Percentiles rank a stretch among this genome's conserved stretches.
Conservation (phyloP, 75 land plant species). For the Gnetum montanum region DNA sequence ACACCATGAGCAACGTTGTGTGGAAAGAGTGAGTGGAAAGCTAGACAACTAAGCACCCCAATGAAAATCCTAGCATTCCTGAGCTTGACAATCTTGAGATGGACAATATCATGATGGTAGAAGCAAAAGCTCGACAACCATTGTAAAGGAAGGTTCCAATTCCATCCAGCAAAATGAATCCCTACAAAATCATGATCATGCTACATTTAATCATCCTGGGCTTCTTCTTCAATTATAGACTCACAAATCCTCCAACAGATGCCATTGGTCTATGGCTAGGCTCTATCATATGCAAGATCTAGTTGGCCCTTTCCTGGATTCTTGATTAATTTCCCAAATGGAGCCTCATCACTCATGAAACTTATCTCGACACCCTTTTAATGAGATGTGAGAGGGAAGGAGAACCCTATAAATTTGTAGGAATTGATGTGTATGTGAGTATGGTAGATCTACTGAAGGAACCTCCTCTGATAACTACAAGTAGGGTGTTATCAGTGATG, state of each 20-base stretch:
- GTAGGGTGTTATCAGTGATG: too few relatives aligned
- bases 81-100: too few relatives aligned
- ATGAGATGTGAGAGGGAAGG: too few relatives aligned
- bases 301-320: too few relatives aligned
- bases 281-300: conserved; percentile 77
- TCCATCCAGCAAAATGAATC: conserved; percentile 59
- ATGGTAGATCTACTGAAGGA: too few relatives aligned
- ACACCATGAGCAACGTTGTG: too few relatives aligned
- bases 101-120: conserved; percentile 53
- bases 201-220: conserved; percentile 52
- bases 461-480: too few relatives aligned
- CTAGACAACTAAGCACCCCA: too few relatives aligned
- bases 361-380: conserved; percentile 71
- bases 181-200: conserved; percentile 75
- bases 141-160: conserved; percentile 61
- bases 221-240: conserved; percentile 66
- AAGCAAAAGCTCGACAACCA: conserved; percentile 80
- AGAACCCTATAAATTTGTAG: too few relatives aligned
- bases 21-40: too few relatives aligned
- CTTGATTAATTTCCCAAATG: conserved; percentile 90
- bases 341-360: conserved; percentile 66
- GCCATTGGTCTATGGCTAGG: conserved; percentile 69
- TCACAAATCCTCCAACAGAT: conserved; percentile 57
- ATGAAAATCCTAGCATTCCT: too few relatives aligned
- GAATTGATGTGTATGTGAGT: too few relatives aligned